Evolutionary conservation across 768 basidiomycete genomes (phyloP).

Genomic region (Lentinula detonsa): DNA sequence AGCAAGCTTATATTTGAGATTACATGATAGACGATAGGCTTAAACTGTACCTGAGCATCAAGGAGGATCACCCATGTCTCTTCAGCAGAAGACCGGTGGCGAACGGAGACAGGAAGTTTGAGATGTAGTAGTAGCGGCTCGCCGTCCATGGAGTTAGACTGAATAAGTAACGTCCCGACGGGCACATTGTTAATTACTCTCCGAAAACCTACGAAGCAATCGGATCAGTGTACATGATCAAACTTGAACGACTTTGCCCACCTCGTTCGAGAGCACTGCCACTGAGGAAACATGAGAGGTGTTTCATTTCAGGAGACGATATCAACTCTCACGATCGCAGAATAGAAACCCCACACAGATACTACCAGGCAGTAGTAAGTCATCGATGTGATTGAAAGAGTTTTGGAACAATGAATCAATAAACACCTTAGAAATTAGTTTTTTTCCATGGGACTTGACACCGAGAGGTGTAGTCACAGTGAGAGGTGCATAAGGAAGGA

Average conservation of each 20-base stretch:
- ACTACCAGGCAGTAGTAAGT: conserved; percentile 27
- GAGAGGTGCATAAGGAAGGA: conserved; percentile 66
- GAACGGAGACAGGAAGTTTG: conserved; percentile 71
- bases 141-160: conserved; percentile 77
- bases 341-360: conserved; percentile 85
- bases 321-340: conserved; percentile 65
- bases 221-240: background rate
- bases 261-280: conserved; percentile 91
- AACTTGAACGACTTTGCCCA: background rate
- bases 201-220: conserved; percentile 36
- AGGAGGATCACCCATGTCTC: conserved; percentile 82
- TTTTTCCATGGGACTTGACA: conserved; percentile 50
- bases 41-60: conserved; percentile 67
- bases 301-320: background rate
- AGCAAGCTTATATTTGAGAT: background rate
- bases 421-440: conserved; percentile 51
- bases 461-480: conserved; percentile 65
- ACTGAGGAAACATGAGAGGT: conserved; percentile 28
- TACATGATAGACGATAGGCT: background rate
- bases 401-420: conserved; percentile 7
- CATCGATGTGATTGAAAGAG: background rate
- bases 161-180: conserved; percentile 86
- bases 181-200: conserved; percentile 82
- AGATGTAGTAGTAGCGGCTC: conserved; percentile 85
- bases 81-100: conserved; percentile 55